phyloP scores from a whole-genome alignment of 441 rosid species.

The Macaranga tanarius region DNA sequence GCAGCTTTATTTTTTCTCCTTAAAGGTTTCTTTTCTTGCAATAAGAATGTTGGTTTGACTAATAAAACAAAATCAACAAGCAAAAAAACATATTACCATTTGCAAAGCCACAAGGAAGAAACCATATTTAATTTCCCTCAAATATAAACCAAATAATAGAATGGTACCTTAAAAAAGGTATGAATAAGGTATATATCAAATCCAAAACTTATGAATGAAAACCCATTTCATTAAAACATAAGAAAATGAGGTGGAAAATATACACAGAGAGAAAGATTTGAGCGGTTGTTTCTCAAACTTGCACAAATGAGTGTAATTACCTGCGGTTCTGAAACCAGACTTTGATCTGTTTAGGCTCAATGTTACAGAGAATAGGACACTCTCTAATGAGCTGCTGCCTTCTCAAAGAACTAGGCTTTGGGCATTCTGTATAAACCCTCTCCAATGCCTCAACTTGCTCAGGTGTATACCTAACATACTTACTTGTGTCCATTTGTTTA shows the following conservation, averaged over 20 bases:
- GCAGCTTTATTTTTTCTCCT: background rate
- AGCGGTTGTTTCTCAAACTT: background rate
- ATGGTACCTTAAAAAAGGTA: background rate
- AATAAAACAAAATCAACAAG: background rate
- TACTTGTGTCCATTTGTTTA: conserved; percentile 72
- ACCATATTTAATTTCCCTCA: background rate
- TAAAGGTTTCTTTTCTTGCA: no score
- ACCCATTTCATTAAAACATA: background rate
- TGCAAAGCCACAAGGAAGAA: background rate
- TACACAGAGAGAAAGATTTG: background rate
- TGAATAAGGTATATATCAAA: background rate
- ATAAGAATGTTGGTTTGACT: background rate
- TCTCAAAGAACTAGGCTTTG: conserved; percentile 85
- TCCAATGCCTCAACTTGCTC: conserved; percentile 96
- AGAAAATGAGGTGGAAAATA: background rate
- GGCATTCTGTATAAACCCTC: conserved; percentile 87
- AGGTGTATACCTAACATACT: conserved; percentile 90
- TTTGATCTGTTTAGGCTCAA: conserved; percentile 94
- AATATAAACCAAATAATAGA: background rate
- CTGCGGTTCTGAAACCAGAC: conserved; percentile 98
- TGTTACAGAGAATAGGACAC: conserved; percentile 84
- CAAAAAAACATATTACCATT: background rate
- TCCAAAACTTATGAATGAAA: background rate
- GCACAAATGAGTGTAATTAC: conserved; percentile 28
- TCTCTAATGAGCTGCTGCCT: conserved; percentile 91